Evolutionary conservation across 2,329 filamentous ascomycete genomes (phyloP).

Genomic region (Aspergillus oerlinghausenensis): DNA sequence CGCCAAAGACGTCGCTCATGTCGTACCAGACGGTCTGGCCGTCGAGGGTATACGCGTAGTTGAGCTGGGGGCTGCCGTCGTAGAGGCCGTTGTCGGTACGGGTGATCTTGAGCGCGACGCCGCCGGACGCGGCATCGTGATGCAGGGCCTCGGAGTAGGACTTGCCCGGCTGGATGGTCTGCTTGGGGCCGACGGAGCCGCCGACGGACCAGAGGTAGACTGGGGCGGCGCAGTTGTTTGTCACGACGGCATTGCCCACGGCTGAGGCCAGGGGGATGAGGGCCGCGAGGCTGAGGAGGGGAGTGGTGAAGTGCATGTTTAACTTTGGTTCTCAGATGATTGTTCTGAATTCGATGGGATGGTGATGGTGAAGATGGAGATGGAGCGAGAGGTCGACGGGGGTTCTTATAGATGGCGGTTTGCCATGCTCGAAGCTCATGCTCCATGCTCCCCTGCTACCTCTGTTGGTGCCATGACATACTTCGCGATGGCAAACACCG

Average conservation of each 20-base stretch:
- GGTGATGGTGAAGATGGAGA: neutral
- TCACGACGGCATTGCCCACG: constrained; percentile 35
- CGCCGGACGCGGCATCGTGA: constrained; percentile 35
- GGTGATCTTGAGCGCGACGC: constrained; percentile 42
- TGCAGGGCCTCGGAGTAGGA: constrained; percentile 34
- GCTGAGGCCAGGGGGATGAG: constrained; percentile 30
- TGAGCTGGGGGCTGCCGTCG: constrained; percentile 34
- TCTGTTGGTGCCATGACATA: neutral
- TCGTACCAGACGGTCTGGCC: constrained; percentile 38
- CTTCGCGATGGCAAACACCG: neutral
- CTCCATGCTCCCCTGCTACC: neutral
- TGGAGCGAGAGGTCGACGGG: neutral
- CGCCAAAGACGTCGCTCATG: constrained; percentile 40
- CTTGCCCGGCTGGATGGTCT: constrained; percentile 28
- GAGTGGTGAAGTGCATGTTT: constrained; percentile 32
- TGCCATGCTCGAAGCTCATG: neutral
- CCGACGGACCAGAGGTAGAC: constrained; percentile 40
- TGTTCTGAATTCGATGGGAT: neutral
- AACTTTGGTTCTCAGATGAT: neutral
- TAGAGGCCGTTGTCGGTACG: constrained; percentile 31
- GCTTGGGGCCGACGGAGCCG: constrained; percentile 24
- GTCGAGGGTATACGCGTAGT: constrained; percentile 40
- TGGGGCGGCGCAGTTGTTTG: constrained; percentile 34
- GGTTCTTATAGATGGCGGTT: neutral
- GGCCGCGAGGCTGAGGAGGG: constrained; percentile 27